Evolutionary conservation across 1,284 basidiomycete genomes (phyloP).

Genomic region (Thelephora terrestris): DNA sequence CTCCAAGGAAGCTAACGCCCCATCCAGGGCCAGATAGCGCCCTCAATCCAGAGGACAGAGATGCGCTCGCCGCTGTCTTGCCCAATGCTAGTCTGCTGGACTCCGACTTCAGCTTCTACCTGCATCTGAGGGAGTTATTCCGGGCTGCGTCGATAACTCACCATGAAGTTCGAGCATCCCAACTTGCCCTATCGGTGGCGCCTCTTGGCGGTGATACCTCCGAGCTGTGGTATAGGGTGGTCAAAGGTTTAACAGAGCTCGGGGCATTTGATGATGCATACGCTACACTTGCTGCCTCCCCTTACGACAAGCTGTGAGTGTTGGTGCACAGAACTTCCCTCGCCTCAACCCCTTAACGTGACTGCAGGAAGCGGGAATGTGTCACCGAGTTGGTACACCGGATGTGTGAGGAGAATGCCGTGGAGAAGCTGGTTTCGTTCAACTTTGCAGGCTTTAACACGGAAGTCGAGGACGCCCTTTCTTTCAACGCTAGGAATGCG

Average conservation of each 20-base stretch:
- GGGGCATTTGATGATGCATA: constrained; percentile 82
- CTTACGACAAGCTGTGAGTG: constrained; percentile 69
- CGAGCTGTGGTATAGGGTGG: constrained; percentile 71
- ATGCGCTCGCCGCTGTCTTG: constrained; percentile 52
- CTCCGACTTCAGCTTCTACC: constrained; percentile 66
- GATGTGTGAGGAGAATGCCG: constrained; percentile 88
- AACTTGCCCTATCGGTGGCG: constrained; percentile 65
- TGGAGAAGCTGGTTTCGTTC: constrained; percentile 72
- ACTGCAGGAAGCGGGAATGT: constrained; percentile 64
- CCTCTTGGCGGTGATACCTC: constrained; percentile 42
- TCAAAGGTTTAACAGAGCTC: constrained; percentile 65
- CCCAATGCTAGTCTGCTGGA: constrained; percentile 47
- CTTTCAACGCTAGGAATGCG: constrained; percentile 92
- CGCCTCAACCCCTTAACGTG: neutral
- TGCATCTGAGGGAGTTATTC: constrained; percentile 68
- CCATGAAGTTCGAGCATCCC: constrained; percentile 66
- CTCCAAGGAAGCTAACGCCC: constrained; percentile 1
- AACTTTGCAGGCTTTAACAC: constrained; percentile 82
- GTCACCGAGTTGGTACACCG: constrained; percentile 74
- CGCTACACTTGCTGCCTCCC: constrained; percentile 59
- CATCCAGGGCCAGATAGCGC: constrained; percentile 40
- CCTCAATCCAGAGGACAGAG: constrained; percentile 48
- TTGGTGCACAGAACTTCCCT: neutral
- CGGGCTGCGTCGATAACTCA: constrained; percentile 44
- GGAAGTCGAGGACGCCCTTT: constrained; percentile 83